Evolutionary conservation across 768 basidiomycete genomes (phyloP), one percentile per base, ranked within the genome.

Genomic region (Termitomyces eurrhizus): DNA sequence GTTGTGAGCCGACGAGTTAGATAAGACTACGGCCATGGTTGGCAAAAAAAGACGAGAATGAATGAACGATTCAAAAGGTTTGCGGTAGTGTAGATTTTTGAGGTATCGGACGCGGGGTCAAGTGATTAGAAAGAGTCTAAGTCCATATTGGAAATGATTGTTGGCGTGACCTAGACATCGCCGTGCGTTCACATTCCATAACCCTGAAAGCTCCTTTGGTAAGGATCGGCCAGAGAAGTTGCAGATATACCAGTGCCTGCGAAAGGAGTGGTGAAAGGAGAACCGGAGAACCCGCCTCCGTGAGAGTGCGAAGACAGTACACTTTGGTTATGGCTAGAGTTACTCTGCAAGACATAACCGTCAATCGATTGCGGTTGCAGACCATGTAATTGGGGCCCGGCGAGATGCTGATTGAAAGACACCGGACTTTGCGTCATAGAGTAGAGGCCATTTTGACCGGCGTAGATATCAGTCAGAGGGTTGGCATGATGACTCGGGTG

Each of bases 271-370:
- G 75, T 70, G 65, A 81, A 83, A 26, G 85, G 81, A 56, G 81
- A 79, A 62, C 80, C 79, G 44, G 83, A 80, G 74, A 89, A 90
- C 46, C 80, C 80, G 58, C 77, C 80, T 51, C 79, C 75, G 61
- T 86, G 83, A 62, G 77, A 71, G 70, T 81, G 87, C 36, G 84
- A 79, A 45, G 87, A 80, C 61, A 89, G 66, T 44, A 78, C 59
- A 48, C 44, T 82, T 57, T 85, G 80, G 67, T 82, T 87, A 71
- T 91, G 88, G 64, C 78, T 79, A 45, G 86, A 86, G 66, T 79
- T 85, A 69, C 84, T 84, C 73, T 92, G 91, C 54, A 93, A 77
- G 61, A 92, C 89, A 69, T 92, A 92, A 68, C 86, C 84, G 67
- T 93, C 91, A 64, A 93, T 91, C 29, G 87, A 80, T 62, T 88